Conservation (phyloP, 306 rosid species). For the Hylodesmum podocarpum region DNA sequence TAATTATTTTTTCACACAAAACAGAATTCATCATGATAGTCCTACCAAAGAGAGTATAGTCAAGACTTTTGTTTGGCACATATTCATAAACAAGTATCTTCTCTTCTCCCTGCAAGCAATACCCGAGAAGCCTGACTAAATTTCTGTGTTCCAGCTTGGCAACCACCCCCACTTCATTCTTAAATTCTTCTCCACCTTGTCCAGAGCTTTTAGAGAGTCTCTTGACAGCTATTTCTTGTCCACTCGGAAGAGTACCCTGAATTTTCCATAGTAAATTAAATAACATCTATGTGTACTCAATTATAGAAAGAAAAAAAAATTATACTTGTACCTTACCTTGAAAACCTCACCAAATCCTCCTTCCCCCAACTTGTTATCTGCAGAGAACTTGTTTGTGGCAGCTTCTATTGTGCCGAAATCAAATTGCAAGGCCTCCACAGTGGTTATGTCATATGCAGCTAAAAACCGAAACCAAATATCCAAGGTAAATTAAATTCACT, state of each 20-base stretch:
- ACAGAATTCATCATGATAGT: neutral
- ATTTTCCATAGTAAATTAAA: neutral
- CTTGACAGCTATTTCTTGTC: conserved; percentile 54
- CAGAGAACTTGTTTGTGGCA: conserved; percentile 51
- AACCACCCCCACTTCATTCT: conserved; percentile 51
- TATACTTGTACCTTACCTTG: conserved; percentile 41
- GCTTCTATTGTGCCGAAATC: conserved; percentile 38
- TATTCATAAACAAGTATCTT: conserved; percentile 56
- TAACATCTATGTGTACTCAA: neutral
- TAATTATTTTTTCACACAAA: too few relatives aligned
- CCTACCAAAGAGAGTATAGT: conserved; percentile 44
- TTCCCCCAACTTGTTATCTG: conserved; percentile 43
- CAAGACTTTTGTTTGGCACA: conserved; percentile 51
- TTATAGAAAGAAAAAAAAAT: neutral
- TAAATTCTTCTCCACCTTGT: conserved; percentile 52
- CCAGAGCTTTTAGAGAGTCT: conserved; percentile 52
- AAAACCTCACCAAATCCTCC: conserved; percentile 61
- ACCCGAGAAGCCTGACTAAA: conserved; percentile 53
- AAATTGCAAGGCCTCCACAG: conserved; percentile 43
- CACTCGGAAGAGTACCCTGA: conserved; percentile 45
- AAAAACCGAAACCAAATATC: neutral
- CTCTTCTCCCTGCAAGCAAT: conserved; percentile 52
- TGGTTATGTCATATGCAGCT: conserved; percentile 30
- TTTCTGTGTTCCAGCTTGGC: conserved; percentile 59
- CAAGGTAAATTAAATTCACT: neutral